These are phyloP conservation scores for Parsonsia alboflavescens DNA, from an alignment of 257 asterid genomes.

Conservation along the genomic window DNA sequence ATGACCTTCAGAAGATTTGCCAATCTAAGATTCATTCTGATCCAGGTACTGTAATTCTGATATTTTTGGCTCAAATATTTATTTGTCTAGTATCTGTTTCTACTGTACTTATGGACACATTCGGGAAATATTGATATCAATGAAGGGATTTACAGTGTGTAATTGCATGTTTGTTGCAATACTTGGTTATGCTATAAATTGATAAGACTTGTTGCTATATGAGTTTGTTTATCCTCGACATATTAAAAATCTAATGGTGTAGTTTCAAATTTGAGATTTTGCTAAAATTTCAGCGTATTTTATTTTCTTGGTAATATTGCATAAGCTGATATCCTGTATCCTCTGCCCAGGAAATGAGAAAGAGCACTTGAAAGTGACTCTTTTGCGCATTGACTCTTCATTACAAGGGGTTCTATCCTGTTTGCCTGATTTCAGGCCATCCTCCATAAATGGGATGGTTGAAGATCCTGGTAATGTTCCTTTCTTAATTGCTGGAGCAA, in stretches of 20 bases:
- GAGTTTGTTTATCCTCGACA: neutral
- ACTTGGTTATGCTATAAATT: neutral
- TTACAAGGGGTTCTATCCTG: slow-evolving; percentile 94
- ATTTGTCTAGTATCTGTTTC: neutral
- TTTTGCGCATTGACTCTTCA: slow-evolving; percentile 93
- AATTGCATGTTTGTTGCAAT: neutral
- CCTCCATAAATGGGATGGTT: slow-evolving; percentile 62
- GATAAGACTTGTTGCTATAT: neutral
- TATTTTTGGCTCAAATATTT: slow-evolving; percentile 6
- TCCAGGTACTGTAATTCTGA: slow-evolving; percentile 53
- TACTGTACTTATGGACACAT: neutral
- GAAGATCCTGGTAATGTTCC: slow-evolving; percentile 49
- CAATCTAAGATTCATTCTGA: slow-evolving; percentile 81
- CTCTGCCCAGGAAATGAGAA: slow-evolving; percentile 75
- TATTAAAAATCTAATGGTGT: neutral
- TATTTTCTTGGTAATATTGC: slow-evolving; percentile 13
- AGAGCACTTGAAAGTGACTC: slow-evolving; percentile 99
- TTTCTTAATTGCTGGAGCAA: slow-evolving; percentile 91
- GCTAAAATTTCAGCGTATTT: neutral
- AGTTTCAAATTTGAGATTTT: neutral
- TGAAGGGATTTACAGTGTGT: too few species aligned
- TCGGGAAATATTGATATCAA: neutral
- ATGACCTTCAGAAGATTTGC: slow-evolving; percentile 75
- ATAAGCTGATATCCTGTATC: slow-evolving; percentile 28
- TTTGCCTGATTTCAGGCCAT: slow-evolving; percentile 94